phyloP scores from a whole-genome alignment of 2,329 filamentous ascomycete species.

The Fusarium subglutinans region DNA sequence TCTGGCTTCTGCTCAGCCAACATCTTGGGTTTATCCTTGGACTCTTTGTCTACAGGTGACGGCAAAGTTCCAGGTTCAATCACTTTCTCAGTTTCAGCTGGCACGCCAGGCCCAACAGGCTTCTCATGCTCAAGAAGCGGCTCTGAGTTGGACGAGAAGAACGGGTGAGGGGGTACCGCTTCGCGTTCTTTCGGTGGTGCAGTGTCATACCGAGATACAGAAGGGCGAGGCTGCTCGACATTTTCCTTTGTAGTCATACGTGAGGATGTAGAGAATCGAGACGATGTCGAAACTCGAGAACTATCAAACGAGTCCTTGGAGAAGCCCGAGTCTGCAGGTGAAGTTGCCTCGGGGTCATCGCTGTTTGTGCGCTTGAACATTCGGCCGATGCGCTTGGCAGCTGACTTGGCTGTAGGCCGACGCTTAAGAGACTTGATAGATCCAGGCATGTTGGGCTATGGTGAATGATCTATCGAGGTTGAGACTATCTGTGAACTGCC shows the following conservation, averaged over 20 bases:
- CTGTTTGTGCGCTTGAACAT: slow-evolving; percentile 31
- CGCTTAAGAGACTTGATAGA: slow-evolving; percentile 33
- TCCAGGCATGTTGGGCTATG: slow-evolving; percentile 4
- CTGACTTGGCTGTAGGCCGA: slow-evolving; percentile 23
- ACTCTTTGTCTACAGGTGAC: background rate
- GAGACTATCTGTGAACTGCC: background rate
- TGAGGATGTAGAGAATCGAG: slow-evolving; percentile 29
- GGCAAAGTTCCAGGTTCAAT: background rate
- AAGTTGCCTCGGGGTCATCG: slow-evolving; percentile 9
- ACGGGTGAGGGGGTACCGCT: slow-evolving; percentile 1
- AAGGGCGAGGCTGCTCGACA: slow-evolving; percentile 11
- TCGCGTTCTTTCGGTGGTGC: slow-evolving; percentile 3
- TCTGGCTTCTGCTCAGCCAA: background rate
- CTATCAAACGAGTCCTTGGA: slow-evolving; percentile 20
- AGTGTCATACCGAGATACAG: slow-evolving; percentile 12
- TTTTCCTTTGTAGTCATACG: slow-evolving; percentile 26
- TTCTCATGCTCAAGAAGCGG: background rate
- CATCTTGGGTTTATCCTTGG: background rate
- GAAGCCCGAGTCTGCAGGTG: background rate
- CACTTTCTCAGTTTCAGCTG: background rate
- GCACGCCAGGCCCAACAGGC: background rate
- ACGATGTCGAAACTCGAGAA: slow-evolving; percentile 21
- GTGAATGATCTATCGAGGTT: background rate
- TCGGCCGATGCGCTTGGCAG: slow-evolving; percentile 33
- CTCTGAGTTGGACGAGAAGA: slow-evolving; percentile 4